Evolutionary conservation across 106 monocot genomes (phyloP).

Genomic region (Iris macrosiphon): DNA sequence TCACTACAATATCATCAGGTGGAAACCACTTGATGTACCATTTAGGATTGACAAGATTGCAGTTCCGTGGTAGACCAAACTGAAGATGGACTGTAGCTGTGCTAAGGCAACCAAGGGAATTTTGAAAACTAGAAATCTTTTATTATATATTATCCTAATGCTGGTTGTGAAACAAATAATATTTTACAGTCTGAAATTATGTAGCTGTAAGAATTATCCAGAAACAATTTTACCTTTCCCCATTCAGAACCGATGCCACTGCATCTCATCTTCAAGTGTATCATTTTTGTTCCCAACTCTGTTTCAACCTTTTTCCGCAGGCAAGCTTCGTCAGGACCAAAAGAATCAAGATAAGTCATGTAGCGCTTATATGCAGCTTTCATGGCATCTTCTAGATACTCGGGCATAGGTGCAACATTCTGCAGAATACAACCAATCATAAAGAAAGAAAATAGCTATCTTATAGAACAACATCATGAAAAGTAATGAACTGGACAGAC

Average conservation of each 20-base stretch:
- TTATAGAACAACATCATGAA: neutral
- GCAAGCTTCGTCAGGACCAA: constrained; percentile 70
- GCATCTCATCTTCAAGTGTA: constrained; percentile 95
- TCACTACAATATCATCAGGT: no score
- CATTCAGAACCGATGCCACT: constrained; percentile 90
- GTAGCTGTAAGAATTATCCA: neutral
- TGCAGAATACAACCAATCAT: constrained; percentile 18
- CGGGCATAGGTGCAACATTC: constrained; percentile 71
- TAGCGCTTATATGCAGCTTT: constrained; percentile 77
- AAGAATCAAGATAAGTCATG: constrained; percentile 76
- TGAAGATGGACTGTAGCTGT: no score
- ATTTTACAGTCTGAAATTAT: neutral
- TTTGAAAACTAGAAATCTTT: no score
- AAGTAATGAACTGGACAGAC: constrained; percentile 22
- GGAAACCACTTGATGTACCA: no score
- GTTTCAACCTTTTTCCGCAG: constrained; percentile 87
- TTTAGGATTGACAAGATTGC: no score
- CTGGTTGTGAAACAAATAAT: neutral
- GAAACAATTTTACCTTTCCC: constrained; percentile 67
- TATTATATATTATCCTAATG: neutral
- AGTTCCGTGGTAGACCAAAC: no score
- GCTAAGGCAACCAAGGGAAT: no score
- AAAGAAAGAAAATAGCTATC: neutral
- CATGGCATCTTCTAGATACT: constrained; percentile 63
- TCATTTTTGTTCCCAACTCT: constrained; percentile 91